Evolutionary conservation across 148 eudicot genomes (phyloP), one percentile per base, ranked within the genome.

Genomic region (Dysphania ambrosioides): DNA sequence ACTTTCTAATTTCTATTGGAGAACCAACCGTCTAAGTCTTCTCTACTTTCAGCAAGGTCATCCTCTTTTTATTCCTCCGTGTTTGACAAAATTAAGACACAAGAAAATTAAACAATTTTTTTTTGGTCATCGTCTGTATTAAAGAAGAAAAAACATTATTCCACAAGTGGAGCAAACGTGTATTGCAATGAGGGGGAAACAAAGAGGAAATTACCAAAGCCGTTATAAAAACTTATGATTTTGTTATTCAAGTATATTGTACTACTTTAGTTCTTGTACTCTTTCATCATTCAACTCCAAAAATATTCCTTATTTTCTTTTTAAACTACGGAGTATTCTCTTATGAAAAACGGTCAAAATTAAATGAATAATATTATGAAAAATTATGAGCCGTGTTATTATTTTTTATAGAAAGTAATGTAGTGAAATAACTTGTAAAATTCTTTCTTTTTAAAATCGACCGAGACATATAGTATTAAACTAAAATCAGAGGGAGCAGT

Each of bases 151-250:
- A 29, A 64, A 80, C 76, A 75, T 16, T 64, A 49, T 66, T 72
- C 82, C 79, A 51, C 75, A 55, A 62, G 75, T 75, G 51, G 72
- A 71, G 79, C 68, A 71, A 72, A 66, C 83, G 76, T 76, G 83
- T 76, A 71, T 56, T 61, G 53, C n/a, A 35, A 26, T 8, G 29
- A 69, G 71, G 49, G 57, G 64, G 82, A 70, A 79, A 76, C 68
- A 66, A 59, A 8, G 26, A 76, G 63, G 76, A 79, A 80, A 66
- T 80, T 26, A 80, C 76, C 72, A 60, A 40, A 18, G 16, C 53
- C 13, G 16, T 56, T 67, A 10, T 26, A 12, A 3, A 23, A 36
- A 30, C 9, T n/a, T n/a, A n/a, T n/a, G n/a, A n/a, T n/a, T 12
- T 62, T 29, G 3, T 29, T 62, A 8, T 53, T 53, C 24, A 53